Base-by-base conservation (phyloP, 2,329 filamentous ascomycete genomes). In the Madurella fahalii region DNA sequence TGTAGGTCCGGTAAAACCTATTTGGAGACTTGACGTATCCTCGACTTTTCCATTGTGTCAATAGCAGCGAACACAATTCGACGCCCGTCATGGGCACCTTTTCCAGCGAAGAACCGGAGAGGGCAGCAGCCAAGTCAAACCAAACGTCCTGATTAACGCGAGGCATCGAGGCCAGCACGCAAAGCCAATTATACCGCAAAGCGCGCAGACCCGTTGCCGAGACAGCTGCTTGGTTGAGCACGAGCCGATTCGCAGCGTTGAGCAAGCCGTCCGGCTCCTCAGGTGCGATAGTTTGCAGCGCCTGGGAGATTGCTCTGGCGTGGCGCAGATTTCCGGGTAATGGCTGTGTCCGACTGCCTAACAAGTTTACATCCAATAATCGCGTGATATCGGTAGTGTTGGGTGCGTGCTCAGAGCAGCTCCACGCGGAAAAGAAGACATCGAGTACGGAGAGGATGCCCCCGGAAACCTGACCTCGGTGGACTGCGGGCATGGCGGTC, bases 11-110 rank as follows among this genome's bases (percentile, higher is more conserved):
- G 15, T 52, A 40, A 18, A 60, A 25, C 11, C 20, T 20, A 8
- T 39, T 9, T 4, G 40, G 40, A 2, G 42, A 31, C 2, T 16
- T 17, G n/a, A 67, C 48, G 48, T 66, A 66, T 11, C 63, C 62
- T 12, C 63, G 63, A 43, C 66, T 70, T 11, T 46, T 39, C 69
- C 69, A 71, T 46, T 70, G 69, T 4, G 59, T 56, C 7, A 68
- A 30, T 4, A 69, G 47, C 40, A 71, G 58, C 4, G 61, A 58
- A 44, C 63, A 67, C 32, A 71, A 43, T 25, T 67, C 64, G 9
- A 47, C 43, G 20, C 54, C 46, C 16, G 51, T 53, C 15, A 67
- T 20, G 11, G 49, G 58, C 43, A 18, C 50, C 40, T 45, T 50
- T 34, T n/a, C 54, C 54, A 46, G 5, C 15, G 63, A 55, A 40